These are phyloP conservation scores for Rhodocollybia butyracea DNA, from an alignment of 768 basidiomycete genomes.

Conservation along the genomic window DNA sequence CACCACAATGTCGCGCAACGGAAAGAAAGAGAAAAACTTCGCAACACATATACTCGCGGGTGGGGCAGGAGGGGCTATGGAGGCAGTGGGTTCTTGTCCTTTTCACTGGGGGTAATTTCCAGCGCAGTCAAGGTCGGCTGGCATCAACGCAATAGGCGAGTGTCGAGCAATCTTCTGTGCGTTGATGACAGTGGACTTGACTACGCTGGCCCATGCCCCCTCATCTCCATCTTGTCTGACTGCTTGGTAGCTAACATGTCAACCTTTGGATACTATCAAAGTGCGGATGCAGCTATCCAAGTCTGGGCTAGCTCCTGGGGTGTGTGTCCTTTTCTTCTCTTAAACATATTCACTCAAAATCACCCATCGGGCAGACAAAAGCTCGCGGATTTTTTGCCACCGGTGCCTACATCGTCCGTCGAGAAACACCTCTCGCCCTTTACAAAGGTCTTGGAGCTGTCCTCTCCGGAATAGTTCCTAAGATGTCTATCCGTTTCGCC, in stretches of 20 bases:
- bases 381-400: slow-evolving; percentile 91
- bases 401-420: slow-evolving; percentile 77
- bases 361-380: slow-evolving; percentile 75
- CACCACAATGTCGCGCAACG: slow-evolving; percentile 44
- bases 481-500: slow-evolving; percentile 99
- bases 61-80: slow-evolving; percentile 90
- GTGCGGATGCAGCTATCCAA: slow-evolving; percentile 99
- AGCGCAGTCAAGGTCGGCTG: too few relatives aligned
- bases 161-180: neutral
- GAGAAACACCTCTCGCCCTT: slow-evolving; percentile 92
- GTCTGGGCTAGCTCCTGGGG: slow-evolving; percentile 76
- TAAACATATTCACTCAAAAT: neutral
- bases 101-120: neutral
- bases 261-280: slow-evolving; percentile 98
- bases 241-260: slow-evolving; percentile 75
- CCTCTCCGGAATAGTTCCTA: slow-evolving; percentile 93
- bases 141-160: too few relatives aligned
- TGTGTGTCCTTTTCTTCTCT: slow-evolving; percentile 40
- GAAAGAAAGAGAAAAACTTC: slow-evolving; percentile 77
- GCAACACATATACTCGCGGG: slow-evolving; percentile 93
- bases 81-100: slow-evolving; percentile 59
- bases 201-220: neutral
- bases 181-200: too few relatives aligned
- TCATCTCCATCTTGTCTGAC: slow-evolving; percentile 3
- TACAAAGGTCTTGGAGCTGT: slow-evolving; percentile 99